Evolutionary conservation across 306 rosid species (phyloP).

Genomic region (Vigna hirtella): DNA sequence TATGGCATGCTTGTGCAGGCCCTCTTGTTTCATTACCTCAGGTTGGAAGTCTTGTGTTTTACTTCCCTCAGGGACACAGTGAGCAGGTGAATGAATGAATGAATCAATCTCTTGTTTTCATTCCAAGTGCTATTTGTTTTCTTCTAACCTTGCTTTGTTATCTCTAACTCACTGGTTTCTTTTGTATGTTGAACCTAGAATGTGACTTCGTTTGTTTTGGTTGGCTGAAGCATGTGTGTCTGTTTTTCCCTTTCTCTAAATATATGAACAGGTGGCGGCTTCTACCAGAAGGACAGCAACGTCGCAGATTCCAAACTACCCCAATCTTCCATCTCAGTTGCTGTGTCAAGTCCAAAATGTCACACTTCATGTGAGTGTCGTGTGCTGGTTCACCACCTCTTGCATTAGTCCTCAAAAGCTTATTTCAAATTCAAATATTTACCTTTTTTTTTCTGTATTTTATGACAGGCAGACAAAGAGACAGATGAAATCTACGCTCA

Average conservation of each 20-base stretch:
- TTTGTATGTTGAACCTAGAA: background rate
- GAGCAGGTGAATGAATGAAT: constrained; percentile 73
- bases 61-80: constrained; percentile 99
- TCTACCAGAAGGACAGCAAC: constrained; percentile 92
- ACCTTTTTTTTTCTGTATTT: constrained; percentile 27
- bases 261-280: constrained; percentile 79
- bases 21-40: constrained; percentile 93
- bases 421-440: constrained; percentile 14
- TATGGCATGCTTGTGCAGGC: constrained; percentile 99
- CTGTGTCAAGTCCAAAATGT: constrained; percentile 89
- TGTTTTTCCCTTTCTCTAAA: background rate
- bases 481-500: constrained; percentile 97
- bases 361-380: constrained; percentile 74
- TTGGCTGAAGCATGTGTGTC: constrained; percentile 30
- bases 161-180: background rate
- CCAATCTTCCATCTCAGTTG: constrained; percentile 88
- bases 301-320: constrained; percentile 95
- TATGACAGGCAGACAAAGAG: constrained; percentile 87
- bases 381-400: background rate
- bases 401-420: background rate
- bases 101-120: constrained; percentile 8
- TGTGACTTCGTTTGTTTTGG: constrained; percentile 20
- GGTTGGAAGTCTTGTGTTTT: constrained; percentile 82
- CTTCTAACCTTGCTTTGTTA: background rate
- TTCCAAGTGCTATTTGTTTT: background rate